Percentiles rank a stretch among this genome's conserved stretches.
phyloP scores from a whole-genome alignment of 1,139 yeast genomes.

The Komagataea norvegica region DNA sequence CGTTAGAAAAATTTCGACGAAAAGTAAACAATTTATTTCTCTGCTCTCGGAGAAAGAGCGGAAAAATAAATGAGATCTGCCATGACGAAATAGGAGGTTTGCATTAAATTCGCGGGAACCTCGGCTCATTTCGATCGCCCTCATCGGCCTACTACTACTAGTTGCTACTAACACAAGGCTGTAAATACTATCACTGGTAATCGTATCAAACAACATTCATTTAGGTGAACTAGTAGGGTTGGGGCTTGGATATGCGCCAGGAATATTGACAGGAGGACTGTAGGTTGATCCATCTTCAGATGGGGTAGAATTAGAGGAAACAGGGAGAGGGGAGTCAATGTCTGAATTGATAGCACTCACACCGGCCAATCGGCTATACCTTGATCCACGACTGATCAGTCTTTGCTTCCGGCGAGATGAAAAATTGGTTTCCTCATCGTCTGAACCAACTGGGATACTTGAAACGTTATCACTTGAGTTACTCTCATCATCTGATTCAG shows the following conservation, averaged over 20 bases:
- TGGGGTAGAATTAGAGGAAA: conserved; percentile 19
- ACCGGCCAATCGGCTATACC: neutral
- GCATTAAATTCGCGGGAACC: no score
- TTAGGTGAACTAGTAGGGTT: neutral
- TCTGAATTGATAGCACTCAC: conserved; percentile 2
- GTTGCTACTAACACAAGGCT: no score
- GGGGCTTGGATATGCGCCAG: conserved; percentile 9
- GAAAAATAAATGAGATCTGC: neutral
- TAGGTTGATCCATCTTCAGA: conserved; percentile 24
- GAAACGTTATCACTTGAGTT: conserved; percentile 20
- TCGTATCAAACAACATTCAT: neutral
- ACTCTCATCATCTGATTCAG: conserved; percentile 8
- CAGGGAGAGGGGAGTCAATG: conserved; percentile 16
- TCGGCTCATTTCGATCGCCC: conserved; percentile 3
- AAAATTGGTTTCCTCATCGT: conserved; percentile 18
- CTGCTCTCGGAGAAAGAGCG: no score
- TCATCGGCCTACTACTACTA: no score
- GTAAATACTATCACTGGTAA: no score
- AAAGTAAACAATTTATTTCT: conserved; percentile 3
- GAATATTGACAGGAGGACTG: conserved; percentile 14
- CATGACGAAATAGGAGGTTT: neutral
- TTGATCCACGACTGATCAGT: conserved; percentile 18
- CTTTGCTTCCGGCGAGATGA: conserved; percentile 25
- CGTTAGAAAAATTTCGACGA: neutral
- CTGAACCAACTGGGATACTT: conserved; percentile 22